Evolutionary conservation across 225 moss, liverwort and hornwort genomes (phyloP).

Genomic region (Physcomitrellopsis africana): DNA sequence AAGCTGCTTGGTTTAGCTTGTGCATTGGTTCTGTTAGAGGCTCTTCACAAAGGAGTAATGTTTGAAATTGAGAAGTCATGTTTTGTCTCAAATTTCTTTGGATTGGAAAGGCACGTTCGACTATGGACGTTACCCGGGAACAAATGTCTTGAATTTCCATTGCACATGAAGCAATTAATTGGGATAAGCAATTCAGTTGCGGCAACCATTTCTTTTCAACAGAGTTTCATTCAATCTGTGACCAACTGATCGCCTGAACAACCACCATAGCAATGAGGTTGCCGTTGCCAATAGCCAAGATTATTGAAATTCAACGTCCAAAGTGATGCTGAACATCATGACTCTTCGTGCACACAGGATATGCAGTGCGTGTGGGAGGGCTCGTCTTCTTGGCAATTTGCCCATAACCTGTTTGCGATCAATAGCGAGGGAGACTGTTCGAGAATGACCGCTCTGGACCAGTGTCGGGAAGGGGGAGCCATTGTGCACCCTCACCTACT

Average conservation of each 20-base stretch:
- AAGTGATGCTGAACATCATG: neutral
- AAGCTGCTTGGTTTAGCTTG: constrained; percentile 10
- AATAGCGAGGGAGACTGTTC: neutral
- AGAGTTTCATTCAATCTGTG: neutral
- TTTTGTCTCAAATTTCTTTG: neutral
- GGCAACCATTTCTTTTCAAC: neutral
- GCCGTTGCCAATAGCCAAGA: neutral
- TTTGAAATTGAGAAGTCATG: neutral
- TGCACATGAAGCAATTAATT: neutral
- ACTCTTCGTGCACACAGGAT: neutral
- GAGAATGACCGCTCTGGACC: neutral
- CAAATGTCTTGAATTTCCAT: neutral
- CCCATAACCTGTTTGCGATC: neutral
- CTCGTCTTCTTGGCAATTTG: neutral
- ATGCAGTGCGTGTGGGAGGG: neutral
- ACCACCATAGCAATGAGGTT: neutral
- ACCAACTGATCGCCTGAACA: neutral
- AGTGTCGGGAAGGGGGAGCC: neutral
- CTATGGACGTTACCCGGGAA: neutral
- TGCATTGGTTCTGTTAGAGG: neutral
- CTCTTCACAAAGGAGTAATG: neutral
- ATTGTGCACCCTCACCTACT: neutral
- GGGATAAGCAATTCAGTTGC: neutral
- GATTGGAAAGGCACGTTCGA: neutral
- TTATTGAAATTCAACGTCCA: neutral